Percentiles rank a stretch among this genome's conserved stretches.
Evolutionary conservation across 768 basidiomycete genomes (phyloP).

Genomic region (Coprinopsis sp.): DNA sequence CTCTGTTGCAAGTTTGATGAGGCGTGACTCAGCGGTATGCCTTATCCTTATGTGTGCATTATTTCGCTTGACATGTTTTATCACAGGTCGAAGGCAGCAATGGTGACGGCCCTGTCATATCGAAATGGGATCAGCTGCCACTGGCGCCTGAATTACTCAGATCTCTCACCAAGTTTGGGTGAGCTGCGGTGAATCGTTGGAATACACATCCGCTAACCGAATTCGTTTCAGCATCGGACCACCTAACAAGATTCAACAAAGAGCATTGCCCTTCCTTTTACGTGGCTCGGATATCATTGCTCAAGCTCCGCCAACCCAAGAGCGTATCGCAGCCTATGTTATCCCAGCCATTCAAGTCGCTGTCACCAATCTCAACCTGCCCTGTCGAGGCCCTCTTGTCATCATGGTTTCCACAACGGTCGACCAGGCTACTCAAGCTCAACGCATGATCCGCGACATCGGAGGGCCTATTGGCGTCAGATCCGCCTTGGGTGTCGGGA

Average conservation of each 20-base stretch:
- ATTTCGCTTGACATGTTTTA: not conserved
- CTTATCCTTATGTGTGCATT: too few species aligned
- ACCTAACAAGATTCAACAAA: slow-evolving; percentile 98
- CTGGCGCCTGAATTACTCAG: slow-evolving; percentile 83
- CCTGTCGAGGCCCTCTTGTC: slow-evolving; percentile 77
- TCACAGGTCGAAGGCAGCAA: slow-evolving; percentile 51
- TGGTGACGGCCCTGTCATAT: slow-evolving; percentile 73
- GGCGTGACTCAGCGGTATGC: slow-evolving; percentile 70
- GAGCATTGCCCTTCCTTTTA: slow-evolving; percentile 92
- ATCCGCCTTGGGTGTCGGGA: slow-evolving; percentile 83
- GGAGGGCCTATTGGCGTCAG: slow-evolving; percentile 91
- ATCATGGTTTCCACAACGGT: slow-evolving; percentile 97
- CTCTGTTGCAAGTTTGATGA: slow-evolving; percentile 61
- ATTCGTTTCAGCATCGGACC: slow-evolving; percentile 71
- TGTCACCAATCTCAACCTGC: slow-evolving; percentile 53
- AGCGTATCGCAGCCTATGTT: slow-evolving; percentile 95
- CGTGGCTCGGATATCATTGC: slow-evolving; percentile 96
- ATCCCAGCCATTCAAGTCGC: slow-evolving; percentile 87
- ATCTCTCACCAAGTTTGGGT: slow-evolving; percentile 93
- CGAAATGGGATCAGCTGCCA: slow-evolving; percentile 94
- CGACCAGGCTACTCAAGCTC: slow-evolving; percentile 97
- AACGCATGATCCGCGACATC: slow-evolving; percentile 90
- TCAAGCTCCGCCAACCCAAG: slow-evolving; percentile 97
- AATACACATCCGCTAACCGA: slow-evolving; percentile 1
- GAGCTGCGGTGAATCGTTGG: not conserved